Percentiles rank a stretch among this genome's conserved stretches.
Evolutionary conservation across 2,329 filamentous ascomycete genomes (phyloP).

Genomic region (Mollisia scopiformis): DNA sequence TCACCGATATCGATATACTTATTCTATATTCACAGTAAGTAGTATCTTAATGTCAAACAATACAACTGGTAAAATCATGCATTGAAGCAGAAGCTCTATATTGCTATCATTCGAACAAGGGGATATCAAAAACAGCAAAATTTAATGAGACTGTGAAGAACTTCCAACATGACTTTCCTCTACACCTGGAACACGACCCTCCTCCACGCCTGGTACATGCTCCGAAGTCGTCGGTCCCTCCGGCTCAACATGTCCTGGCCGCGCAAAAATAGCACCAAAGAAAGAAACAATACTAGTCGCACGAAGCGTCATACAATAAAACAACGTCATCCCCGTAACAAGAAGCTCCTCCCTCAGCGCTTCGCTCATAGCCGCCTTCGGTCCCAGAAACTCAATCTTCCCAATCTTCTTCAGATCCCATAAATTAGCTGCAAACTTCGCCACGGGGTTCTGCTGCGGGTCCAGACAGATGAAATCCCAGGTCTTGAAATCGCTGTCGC

Average conservation of each 20-base stretch:
- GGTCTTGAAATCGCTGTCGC: constrained; percentile 15
- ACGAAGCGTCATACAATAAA: constrained; percentile 22
- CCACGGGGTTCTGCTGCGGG: constrained; percentile 15
- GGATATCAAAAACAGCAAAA: no score
- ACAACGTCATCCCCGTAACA: constrained; percentile 19
- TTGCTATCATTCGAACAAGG: no score
- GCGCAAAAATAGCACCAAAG: constrained; percentile 12
- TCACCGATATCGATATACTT: no score
- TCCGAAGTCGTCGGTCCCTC: neutral
- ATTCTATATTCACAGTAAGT: no score
- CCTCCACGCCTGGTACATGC: no score
- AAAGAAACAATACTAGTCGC: constrained; percentile 9
- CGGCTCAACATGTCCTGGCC: neutral
- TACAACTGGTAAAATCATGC: no score
- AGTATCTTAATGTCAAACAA: no score
- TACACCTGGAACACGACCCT: no score
- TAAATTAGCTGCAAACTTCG: constrained; percentile 15
- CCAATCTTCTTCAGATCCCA: constrained; percentile 20
- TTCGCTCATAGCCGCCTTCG: constrained; percentile 3
- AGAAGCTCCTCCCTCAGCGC: constrained; percentile 23
- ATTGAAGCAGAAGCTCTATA: no score
- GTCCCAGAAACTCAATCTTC: constrained; percentile 22
- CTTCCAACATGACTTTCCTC: no score
- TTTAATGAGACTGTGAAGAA: no score
- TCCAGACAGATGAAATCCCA: constrained; percentile 26